Percentiles rank a stretch among this genome's conserved stretches.
Evolutionary conservation across 2,329 filamentous ascomycete genomes (phyloP).

Genomic region (Alternaria sp.): DNA sequence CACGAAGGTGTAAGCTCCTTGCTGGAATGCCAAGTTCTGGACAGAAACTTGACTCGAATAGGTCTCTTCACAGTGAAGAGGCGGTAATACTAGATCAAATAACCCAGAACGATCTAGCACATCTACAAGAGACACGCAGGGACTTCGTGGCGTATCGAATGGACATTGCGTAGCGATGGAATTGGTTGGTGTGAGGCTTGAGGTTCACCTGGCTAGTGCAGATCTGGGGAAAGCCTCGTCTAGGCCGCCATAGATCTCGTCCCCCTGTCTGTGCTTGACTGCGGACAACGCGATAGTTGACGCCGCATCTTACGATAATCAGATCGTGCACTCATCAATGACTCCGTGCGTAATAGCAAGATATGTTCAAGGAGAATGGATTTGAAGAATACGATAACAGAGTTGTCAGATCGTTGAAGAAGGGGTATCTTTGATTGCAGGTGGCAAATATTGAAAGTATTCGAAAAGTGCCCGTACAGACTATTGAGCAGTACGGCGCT

Average conservation of each 20-base stretch:
- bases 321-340: not conserved
- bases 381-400: not conserved
- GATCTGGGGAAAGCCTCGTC: not conserved
- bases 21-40: not conserved
- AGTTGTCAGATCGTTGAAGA: not conserved
- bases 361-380: too few species aligned
- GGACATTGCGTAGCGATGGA: not conserved
- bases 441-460: not conserved
- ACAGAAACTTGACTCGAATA: not conserved
- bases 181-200: not conserved
- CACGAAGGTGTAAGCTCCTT: not conserved
- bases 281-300: not conserved
- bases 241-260: not conserved
- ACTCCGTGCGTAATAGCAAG: too few species aligned
- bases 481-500: constrained; percentile 37
- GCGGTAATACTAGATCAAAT: not conserved
- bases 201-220: not conserved
- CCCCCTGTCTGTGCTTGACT: not conserved
- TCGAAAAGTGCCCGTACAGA: not conserved
- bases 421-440: constrained; percentile 10
- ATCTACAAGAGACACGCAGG: not conserved
- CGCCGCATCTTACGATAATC: not conserved
- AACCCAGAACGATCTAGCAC: not conserved
- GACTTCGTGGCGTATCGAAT: not conserved
- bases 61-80: too few species aligned